phyloP scores from a whole-genome alignment of 2,329 filamentous ascomycete species.

The Arthrobotrys entomopaga region DNA sequence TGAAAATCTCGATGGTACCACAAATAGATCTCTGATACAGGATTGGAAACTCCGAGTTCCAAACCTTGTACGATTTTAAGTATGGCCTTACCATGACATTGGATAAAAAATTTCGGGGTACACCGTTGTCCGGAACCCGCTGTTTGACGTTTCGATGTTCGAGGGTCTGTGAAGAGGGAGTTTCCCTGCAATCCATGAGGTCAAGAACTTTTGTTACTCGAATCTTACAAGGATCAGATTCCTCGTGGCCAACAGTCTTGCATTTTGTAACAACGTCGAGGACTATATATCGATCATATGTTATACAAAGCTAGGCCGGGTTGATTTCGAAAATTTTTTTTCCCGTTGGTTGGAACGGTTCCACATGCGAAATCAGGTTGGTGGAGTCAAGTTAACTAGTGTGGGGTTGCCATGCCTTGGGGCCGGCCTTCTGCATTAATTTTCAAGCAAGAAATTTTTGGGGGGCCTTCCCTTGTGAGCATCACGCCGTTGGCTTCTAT shows the following conservation, averaged over 20 bases:
- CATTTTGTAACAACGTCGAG: not conserved
- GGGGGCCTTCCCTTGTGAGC: conserved; percentile 11
- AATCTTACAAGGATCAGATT: conserved; percentile 3
- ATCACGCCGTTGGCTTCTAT: conserved; percentile 39
- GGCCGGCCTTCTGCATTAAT: conserved; percentile 6
- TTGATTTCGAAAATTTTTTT: conserved; percentile 18
- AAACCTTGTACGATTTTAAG: too few relatives aligned
- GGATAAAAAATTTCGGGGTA: too few relatives aligned
- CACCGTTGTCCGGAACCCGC: too few relatives aligned
- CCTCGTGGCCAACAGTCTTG: conserved; percentile 31
- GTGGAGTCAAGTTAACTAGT: not conserved
- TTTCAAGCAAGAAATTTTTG: conserved; percentile 20
- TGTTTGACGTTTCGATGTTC: too few relatives aligned
- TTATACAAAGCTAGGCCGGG: conserved; percentile 16
- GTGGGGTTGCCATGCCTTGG: conserved; percentile 1
- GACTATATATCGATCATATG: conserved; percentile 2
- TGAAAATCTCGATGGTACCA: too few relatives aligned
- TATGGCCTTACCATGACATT: too few relatives aligned
- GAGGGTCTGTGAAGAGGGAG: too few relatives aligned
- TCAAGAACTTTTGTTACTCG: not conserved
- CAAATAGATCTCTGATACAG: too few relatives aligned
- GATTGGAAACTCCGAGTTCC: too few relatives aligned
- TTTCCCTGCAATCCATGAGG: too few relatives aligned
- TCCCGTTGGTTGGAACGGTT: conserved; percentile 40
- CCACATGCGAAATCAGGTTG: conserved; percentile 15